Evolutionary conservation across 805 yeast species (phyloP).

Genomic region (Candida montana): DNA sequence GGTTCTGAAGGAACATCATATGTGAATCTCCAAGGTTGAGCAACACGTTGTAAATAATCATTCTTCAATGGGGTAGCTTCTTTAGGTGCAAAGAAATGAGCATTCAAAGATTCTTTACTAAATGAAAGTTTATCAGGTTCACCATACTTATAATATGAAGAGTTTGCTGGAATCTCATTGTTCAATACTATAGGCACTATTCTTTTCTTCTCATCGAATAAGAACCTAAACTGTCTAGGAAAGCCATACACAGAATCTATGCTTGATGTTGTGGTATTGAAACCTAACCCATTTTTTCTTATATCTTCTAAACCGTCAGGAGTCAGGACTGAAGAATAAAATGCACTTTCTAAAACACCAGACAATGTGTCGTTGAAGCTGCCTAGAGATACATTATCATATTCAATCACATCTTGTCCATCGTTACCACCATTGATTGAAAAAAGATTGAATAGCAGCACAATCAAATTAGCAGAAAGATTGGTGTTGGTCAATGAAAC

Average conservation of each 20-base stretch:
- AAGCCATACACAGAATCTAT: slow-evolving; percentile 21
- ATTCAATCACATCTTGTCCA: background rate
- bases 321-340: slow-evolving; percentile 24
- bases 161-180: slow-evolving; percentile 22
- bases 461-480: slow-evolving; percentile 39
- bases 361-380: slow-evolving; percentile 22
- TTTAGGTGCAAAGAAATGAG: background rate
- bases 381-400: slow-evolving; percentile 4
- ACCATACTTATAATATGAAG: slow-evolving; percentile 27
- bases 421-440: slow-evolving; percentile 7
- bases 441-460: slow-evolving; percentile 34
- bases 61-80: background rate
- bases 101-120: background rate
- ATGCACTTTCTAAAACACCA: slow-evolving; percentile 14
- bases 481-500: slow-evolving; percentile 39
- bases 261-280: slow-evolving; percentile 9
- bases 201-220: slow-evolving; percentile 31
- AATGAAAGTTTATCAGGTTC: background rate
- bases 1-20: slow-evolving; percentile 38
- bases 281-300: slow-evolving; percentile 16
- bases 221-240: slow-evolving; percentile 31
- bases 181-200: slow-evolving; percentile 32
- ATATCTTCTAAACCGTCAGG: slow-evolving; percentile 24
- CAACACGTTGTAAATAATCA: slow-evolving; percentile 5
- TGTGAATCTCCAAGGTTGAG: slow-evolving; percentile 33